Evolutionary conservation across 108 stramenopile species (phyloP).

Genomic region (Chaetoceros tenuissimus): DNA sequence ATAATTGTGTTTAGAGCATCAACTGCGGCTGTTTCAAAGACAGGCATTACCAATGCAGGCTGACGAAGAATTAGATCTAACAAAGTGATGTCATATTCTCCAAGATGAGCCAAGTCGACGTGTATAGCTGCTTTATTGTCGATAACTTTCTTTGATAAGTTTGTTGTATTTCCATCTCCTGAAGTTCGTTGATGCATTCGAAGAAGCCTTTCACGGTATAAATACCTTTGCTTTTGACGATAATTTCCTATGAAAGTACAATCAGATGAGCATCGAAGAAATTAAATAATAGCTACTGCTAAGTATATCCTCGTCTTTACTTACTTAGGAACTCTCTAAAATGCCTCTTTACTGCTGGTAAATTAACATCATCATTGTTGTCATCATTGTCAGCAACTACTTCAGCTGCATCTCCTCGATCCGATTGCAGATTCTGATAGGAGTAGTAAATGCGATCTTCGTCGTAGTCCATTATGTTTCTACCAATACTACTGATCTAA

Average conservation of each 20-base stretch:
- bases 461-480: constrained; percentile 75
- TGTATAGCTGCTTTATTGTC: constrained; percentile 40
- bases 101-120: constrained; percentile 72
- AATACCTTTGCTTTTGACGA: constrained; percentile 60
- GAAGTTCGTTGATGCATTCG: constrained; percentile 68
- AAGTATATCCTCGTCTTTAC: constrained; percentile 9
- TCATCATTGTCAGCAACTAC: constrained; percentile 7
- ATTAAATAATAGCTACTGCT: not conserved
- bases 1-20: constrained; percentile 66
- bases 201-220: constrained; percentile 71
- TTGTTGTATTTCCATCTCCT: constrained; percentile 2
- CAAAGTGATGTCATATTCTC: constrained; percentile 79
- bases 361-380: constrained; percentile 27
- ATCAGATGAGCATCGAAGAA: too few relatives aligned
- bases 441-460: constrained; percentile 76
- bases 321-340: constrained; percentile 80
- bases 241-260: constrained; percentile 51
- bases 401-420: not conserved
- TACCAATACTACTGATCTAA: too few relatives aligned
- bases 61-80: constrained; percentile 57
- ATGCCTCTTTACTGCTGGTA: constrained; percentile 62
- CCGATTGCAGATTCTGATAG: constrained; percentile 68
- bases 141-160: not conserved
- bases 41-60: constrained; percentile 56
- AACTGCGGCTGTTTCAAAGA: constrained; percentile 59